These are phyloP conservation scores for Fusarium oxysporum DNA, from an alignment of 2,329 filamentous ascomycete genomes.

Conservation along the genomic window DNA sequence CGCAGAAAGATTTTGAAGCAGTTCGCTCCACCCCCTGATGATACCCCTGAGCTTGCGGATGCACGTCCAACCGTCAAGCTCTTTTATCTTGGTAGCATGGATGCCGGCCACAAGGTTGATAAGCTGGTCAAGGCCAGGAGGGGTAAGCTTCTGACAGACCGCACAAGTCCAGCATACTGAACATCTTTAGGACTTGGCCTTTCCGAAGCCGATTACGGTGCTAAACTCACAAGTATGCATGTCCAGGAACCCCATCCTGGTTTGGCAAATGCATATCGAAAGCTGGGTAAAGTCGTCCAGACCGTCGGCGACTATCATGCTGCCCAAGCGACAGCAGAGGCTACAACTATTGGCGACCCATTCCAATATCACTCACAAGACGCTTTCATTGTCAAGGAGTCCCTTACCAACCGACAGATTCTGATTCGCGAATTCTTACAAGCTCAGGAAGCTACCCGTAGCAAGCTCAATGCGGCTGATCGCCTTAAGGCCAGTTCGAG, in stretches of 20 bases:
- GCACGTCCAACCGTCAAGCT: conserved; percentile 92
- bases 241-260: conserved; percentile 92
- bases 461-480: conserved; percentile 86
- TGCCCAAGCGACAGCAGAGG: conserved; percentile 95
- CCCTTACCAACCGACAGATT: conserved; percentile 96
- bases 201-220: conserved; percentile 91
- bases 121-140: conserved; percentile 90
- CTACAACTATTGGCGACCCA: conserved; percentile 92
- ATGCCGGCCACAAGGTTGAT: conserved; percentile 96
- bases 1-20: conserved; percentile 97
- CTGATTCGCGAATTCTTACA: conserved; percentile 92
- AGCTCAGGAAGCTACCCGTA: conserved; percentile 86
- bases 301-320: conserved; percentile 95
- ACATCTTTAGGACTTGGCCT: conserved; percentile 80
- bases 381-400: conserved; percentile 98
- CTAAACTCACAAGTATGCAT: conserved; percentile 87
- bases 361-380: conserved; percentile 95
- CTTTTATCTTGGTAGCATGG: conserved; percentile 96
- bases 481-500: conserved; percentile 87
- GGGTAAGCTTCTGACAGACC: conserved; percentile 66
- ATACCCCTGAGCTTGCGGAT: conserved; percentile 92
- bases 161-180: conserved; percentile 32
- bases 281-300: conserved; percentile 93
- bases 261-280: conserved; percentile 89
- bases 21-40: conserved; percentile 96